Evolutionary conservation across 2,329 filamentous ascomycete genomes (phyloP).

Genomic region (Aspergillus sojae): DNA sequence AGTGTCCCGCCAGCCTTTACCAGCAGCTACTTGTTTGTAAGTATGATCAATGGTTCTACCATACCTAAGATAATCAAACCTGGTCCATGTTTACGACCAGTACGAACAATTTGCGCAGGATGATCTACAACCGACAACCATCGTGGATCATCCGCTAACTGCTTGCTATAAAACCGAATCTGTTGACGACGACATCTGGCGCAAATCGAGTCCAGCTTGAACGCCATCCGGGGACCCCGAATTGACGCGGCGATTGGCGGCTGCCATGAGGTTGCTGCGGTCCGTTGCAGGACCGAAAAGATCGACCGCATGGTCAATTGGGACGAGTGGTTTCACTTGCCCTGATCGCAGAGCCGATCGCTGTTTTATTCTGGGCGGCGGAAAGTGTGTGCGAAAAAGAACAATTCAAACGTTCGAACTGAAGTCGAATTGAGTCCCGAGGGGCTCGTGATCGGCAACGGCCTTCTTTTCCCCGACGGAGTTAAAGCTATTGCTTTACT

Average conservation of each 20-base stretch:
- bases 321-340: neutral
- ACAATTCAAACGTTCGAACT: neutral
- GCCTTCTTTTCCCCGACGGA: constrained; percentile 22
- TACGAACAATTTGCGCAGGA: constrained; percentile 76
- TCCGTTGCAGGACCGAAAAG: constrained; percentile 31
- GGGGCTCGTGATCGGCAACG: constrained; percentile 27
- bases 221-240: constrained; percentile 22
- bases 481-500: neutral
- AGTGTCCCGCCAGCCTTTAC: neutral
- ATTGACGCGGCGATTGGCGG: constrained; percentile 22
- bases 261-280: constrained; percentile 25
- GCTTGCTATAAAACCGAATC: constrained; percentile 46
- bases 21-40: neutral
- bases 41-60: constrained; percentile 6
- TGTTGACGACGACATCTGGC: constrained; percentile 41
- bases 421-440: constrained; percentile 14
- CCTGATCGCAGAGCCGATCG: neutral
- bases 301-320: constrained; percentile 30
- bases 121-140: constrained; percentile 88
- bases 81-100: constrained; percentile 73
- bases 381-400: neutral
- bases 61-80: constrained; percentile 77
- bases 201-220: constrained; percentile 36
- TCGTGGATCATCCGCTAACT: constrained; percentile 68
- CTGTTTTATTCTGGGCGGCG: neutral